Conservation (phyloP, 2,329 filamentous ascomycete genomes). For the Chaetomium globosum region DNA sequence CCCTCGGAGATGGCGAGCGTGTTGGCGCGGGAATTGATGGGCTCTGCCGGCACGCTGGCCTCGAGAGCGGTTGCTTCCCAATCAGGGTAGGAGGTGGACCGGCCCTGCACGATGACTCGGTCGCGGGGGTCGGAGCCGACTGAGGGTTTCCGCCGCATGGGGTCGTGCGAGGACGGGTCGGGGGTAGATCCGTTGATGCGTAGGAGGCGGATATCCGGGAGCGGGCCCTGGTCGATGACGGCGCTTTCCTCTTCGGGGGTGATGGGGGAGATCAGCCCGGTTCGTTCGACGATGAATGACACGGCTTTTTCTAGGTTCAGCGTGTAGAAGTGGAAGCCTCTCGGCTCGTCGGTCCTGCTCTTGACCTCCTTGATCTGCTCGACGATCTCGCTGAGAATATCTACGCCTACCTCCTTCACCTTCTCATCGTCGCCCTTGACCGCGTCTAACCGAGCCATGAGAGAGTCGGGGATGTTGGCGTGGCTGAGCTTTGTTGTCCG, state of each 20-base stretch:
- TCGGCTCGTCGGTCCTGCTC: constrained; percentile 56
- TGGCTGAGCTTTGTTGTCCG: constrained; percentile 93
- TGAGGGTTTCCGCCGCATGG: constrained; percentile 69
- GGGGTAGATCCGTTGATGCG: constrained; percentile 54
- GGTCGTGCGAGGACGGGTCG: constrained; percentile 42
- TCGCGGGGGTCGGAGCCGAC: constrained; percentile 85
- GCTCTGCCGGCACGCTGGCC: constrained; percentile 72
- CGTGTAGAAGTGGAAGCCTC: constrained; percentile 96
- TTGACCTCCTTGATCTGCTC: constrained; percentile 71
- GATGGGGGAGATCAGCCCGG: constrained; percentile 71
- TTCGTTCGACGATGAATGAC: constrained; percentile 85
- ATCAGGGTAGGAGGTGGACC: constrained; percentile 60
- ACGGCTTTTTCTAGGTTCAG: constrained; percentile 96
- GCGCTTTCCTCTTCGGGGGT: constrained; percentile 55
- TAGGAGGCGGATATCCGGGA: constrained; percentile 50
- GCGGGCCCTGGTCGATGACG: constrained; percentile 51
- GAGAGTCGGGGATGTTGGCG: constrained; percentile 72
- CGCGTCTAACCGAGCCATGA: constrained; percentile 70
- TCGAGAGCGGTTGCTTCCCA: constrained; percentile 76
- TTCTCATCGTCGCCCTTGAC: constrained; percentile 79
- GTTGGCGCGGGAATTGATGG: constrained; percentile 76
- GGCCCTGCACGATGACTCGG: constrained; percentile 76
- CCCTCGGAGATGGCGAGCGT: constrained; percentile 94
- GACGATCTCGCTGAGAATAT: constrained; percentile 82
- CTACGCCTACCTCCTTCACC: constrained; percentile 77